Evolutionary conservation across 805 yeast genomes (phyloP).

Genomic region (Nakazawaea laoshanensis): DNA sequence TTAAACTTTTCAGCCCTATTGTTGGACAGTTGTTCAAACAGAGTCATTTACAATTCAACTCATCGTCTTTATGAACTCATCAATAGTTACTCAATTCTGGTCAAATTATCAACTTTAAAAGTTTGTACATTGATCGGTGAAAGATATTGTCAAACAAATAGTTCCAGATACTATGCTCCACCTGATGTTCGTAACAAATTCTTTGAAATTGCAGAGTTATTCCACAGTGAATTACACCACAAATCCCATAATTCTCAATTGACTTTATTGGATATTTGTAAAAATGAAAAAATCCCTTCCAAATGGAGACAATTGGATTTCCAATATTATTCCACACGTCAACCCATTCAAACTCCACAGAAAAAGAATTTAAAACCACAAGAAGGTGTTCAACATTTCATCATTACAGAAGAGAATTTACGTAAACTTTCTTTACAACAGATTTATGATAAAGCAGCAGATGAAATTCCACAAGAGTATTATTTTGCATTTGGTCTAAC

Average conservation of each 20-base stretch:
- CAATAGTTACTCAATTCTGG: constrained; percentile 48
- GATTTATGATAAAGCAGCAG: constrained; percentile 52
- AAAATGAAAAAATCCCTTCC: constrained; percentile 32
- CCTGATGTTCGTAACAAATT: constrained; percentile 35
- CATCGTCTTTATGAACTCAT: constrained; percentile 53
- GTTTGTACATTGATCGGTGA: constrained; percentile 55
- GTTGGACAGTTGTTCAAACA: constrained; percentile 60
- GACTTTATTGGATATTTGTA: constrained; percentile 20
- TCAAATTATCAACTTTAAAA: constrained; percentile 53
- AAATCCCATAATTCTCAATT: constrained; percentile 8
- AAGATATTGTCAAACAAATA: constrained; percentile 40
- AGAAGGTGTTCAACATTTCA: constrained; percentile 46
- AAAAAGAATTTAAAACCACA: constrained; percentile 14
- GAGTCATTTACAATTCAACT: constrained; percentile 59
- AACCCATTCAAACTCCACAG: constrained; percentile 6
- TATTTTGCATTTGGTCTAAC: constrained; percentile 57
- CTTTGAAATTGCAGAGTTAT: constrained; percentile 37
- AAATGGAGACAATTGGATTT: constrained; percentile 50
- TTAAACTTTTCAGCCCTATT: constrained; percentile 54
- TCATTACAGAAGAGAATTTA: constrained; percentile 48
- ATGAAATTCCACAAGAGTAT: constrained; percentile 48
- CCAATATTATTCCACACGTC: constrained; percentile 34
- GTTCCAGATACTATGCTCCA: constrained; percentile 34
- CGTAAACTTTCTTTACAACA: constrained; percentile 48
- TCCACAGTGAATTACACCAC: constrained; percentile 21